phyloP scores from a whole-genome alignment of 2,329 filamentous ascomycete species.

The Cercospora sp. region DNA sequence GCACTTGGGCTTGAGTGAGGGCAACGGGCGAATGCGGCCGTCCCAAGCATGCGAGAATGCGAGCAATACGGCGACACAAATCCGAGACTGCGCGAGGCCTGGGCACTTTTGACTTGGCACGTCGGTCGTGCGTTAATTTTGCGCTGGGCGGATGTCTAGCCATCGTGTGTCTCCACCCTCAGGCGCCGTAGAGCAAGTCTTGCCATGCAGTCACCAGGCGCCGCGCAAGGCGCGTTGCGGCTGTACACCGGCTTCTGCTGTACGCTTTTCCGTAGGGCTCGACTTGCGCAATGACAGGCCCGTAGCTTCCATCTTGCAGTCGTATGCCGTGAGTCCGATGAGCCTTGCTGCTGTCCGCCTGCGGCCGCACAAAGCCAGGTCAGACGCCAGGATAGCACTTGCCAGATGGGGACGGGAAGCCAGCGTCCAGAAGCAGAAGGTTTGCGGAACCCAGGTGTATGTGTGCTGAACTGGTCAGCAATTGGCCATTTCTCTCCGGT shows the following conservation, averaged over 20 bases:
- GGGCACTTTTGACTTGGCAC: not conserved
- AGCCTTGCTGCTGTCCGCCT: not conserved
- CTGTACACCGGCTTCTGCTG: not conserved
- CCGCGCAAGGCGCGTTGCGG: not conserved
- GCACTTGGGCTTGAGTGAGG: not conserved
- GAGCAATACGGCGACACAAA: not conserved
- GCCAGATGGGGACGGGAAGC: not conserved
- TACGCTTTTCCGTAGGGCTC: not conserved
- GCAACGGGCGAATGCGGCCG: not conserved
- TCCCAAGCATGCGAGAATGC: not conserved
- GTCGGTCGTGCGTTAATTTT: not conserved
- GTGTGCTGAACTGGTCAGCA: not conserved
- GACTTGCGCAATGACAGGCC: not conserved
- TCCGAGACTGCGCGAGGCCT: not conserved
- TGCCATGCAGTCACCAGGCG: not conserved
- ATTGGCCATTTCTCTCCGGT: not conserved
- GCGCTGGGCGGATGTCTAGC: no score
- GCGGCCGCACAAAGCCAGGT: not conserved
- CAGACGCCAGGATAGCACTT: not conserved
- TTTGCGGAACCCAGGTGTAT: not conserved
- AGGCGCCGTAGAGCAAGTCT: not conserved
- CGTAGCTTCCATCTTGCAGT: not conserved
- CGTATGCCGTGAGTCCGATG: no score
- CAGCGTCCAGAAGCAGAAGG: not conserved
- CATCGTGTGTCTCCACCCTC: not conserved